phyloP scores from a whole-genome alignment of 768 basidiomycete species.

The Melanogaster broomeanus region DNA sequence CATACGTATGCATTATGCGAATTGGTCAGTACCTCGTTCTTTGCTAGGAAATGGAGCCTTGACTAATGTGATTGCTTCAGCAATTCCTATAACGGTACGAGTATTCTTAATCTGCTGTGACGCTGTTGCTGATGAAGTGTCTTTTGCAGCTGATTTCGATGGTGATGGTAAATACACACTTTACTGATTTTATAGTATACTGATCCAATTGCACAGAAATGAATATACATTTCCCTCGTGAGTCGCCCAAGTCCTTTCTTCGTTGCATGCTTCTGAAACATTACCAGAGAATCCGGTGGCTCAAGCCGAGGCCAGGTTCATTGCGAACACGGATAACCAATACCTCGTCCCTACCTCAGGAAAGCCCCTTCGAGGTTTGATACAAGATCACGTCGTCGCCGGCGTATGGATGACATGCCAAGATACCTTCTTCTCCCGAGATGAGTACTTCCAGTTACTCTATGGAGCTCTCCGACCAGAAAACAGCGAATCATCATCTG shows the following conservation, averaged over 20 bases:
- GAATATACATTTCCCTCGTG: constrained; percentile 99
- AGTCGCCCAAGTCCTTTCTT: constrained; percentile 30
- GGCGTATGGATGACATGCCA: constrained; percentile 99
- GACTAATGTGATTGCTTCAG: constrained; percentile 44
- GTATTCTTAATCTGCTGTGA: constrained; percentile 6
- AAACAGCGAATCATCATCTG: constrained; percentile 57
- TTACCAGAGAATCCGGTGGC: constrained; percentile 87
- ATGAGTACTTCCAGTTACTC: constrained; percentile 94
- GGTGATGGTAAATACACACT: constrained; percentile 67
- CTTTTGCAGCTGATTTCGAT: constrained; percentile 77
- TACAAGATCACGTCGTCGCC: constrained; percentile 98
- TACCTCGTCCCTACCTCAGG: constrained; percentile 99
- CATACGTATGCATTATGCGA: constrained; percentile 99
- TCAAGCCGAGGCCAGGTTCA: constrained; percentile 89
- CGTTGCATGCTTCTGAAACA: not conserved
- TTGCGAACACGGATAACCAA: constrained; percentile 98
- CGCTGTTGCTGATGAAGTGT: constrained; percentile 7
- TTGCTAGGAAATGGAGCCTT: not conserved
- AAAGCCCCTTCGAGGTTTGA: constrained; percentile 94
- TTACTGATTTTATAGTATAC: not conserved
- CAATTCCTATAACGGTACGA: constrained; percentile 94
- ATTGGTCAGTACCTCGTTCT: constrained; percentile 66
- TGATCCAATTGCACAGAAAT: constrained; percentile 62
- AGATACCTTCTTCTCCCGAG: constrained; percentile 91
- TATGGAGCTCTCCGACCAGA: constrained; percentile 95